phyloP scores from a whole-genome alignment of 768 basidiomycete species.

The Cystoderma amianthinum region DNA sequence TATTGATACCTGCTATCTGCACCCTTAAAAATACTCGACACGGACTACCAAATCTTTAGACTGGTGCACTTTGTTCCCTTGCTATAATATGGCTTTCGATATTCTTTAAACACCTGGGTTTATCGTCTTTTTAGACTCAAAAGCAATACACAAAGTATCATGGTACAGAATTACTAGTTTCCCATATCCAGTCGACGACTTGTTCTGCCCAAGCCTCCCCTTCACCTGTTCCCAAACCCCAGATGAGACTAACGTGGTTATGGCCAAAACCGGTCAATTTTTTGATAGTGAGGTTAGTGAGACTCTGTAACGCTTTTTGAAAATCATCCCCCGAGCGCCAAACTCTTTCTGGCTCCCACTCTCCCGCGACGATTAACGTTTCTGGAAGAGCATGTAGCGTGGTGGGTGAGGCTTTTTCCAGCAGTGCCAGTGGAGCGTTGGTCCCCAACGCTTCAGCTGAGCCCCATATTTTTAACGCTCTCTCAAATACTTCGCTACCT shows the following conservation, averaged over 20 bases:
- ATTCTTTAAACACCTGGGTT: too few relatives aligned
- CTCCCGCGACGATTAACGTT: conserved; percentile 40
- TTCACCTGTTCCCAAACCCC: conserved; percentile 42
- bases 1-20: too few relatives aligned
- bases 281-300: conserved; percentile 20
- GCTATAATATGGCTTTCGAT: too few relatives aligned
- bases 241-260: conserved; percentile 56
- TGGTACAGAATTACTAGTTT: too few relatives aligned
- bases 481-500: conserved; percentile 14
- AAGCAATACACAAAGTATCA: too few relatives aligned
- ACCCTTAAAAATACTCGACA: too few relatives aligned
- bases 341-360: conserved; percentile 46
- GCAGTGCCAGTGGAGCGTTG: conserved; percentile 34
- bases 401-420: conserved; percentile 24
- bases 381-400: conserved; percentile 34
- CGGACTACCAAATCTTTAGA: too few relatives aligned
- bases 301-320: conserved; percentile 26
- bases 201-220: conserved; percentile 60
- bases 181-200: conserved; percentile 30
- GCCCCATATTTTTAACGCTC: conserved; percentile 32
- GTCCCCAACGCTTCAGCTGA: conserved; percentile 24
- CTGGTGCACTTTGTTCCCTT: too few relatives aligned
- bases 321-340: conserved; percentile 27
- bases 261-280: conserved; percentile 40
- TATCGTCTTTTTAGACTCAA: too few relatives aligned